Conservation (phyloP, 257 asterid genomes). For the Nicotiana sylvestris region DNA sequence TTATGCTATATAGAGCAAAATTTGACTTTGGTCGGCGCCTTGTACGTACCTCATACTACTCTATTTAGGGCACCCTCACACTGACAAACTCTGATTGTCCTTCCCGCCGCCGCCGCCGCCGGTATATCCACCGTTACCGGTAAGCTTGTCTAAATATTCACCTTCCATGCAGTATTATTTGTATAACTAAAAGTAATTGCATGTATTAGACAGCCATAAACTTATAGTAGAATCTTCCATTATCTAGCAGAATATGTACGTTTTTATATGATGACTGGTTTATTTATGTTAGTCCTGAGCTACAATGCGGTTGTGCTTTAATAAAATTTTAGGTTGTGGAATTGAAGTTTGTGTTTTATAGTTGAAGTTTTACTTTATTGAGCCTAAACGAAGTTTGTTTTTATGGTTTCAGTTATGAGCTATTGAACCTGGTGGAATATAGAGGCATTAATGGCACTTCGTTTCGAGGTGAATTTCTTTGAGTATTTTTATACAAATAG, state of each 20-base stretch:
- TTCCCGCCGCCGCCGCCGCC: slow-evolving; percentile 9
- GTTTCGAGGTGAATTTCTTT: slow-evolving; percentile 33
- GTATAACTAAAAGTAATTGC: neutral
- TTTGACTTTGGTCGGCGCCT: slow-evolving; percentile 13
- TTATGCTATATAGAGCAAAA: neutral
- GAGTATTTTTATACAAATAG: neutral
- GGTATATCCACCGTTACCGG: neutral
- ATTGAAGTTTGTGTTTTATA: neutral
- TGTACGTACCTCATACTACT: slow-evolving; percentile 1
- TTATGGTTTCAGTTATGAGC: neutral
- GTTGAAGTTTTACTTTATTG: neutral
- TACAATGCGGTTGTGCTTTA: neutral
- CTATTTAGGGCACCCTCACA: slow-evolving; percentile 25
- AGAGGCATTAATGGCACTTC: slow-evolving; percentile 34
- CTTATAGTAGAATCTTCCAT: neutral
- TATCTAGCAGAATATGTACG: neutral
- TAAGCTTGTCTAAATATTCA: neutral
- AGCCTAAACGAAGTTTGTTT: neutral
- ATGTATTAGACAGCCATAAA: neutral
- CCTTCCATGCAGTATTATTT: neutral
- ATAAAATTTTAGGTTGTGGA: neutral
- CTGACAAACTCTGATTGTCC: neutral
- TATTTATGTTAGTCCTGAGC: neutral
- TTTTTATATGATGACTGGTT: neutral
- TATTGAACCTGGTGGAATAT: neutral